phyloP scores from a whole-genome alignment of 1,284 basidiomycete genomes.

The Pseudozyma thailandica region DNA sequence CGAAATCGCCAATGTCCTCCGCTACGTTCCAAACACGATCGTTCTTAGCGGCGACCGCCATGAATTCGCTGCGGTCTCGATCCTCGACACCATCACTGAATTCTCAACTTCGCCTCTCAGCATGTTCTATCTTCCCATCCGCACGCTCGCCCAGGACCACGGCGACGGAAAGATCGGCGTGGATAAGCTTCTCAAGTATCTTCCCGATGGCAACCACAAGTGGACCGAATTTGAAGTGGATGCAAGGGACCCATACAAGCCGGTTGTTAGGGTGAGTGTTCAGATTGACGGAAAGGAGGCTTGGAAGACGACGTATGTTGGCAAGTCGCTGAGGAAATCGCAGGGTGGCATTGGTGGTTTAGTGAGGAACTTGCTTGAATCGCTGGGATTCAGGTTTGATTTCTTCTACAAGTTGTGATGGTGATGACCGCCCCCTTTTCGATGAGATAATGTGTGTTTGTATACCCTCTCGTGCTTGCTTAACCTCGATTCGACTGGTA shows the following conservation, averaged over 20 bases:
- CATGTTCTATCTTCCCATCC: constrained; percentile 70
- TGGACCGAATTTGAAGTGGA: constrained; percentile 79
- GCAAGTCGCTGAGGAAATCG: constrained; percentile 60
- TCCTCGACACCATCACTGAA: constrained; percentile 71
- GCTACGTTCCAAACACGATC: constrained; percentile 78
- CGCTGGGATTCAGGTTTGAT: constrained; percentile 61
- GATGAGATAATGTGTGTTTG: constrained; percentile 10
- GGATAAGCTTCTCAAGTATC: constrained; percentile 76
- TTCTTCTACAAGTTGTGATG: constrained; percentile 41
- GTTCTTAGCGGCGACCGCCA: constrained; percentile 76
- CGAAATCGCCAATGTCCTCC: constrained; percentile 59
- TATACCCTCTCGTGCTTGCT: constrained; percentile 9
- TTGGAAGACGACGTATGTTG: constrained; percentile 71
- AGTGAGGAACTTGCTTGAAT: constrained; percentile 64
- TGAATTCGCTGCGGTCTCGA: constrained; percentile 76
- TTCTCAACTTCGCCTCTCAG: constrained; percentile 76
- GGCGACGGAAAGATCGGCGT: constrained; percentile 71
- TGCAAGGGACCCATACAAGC: constrained; percentile 73
- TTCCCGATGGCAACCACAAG: constrained; percentile 69
- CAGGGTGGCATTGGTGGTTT: constrained; percentile 61
- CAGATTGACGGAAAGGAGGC: constrained; percentile 76
- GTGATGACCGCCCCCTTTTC: too few species aligned
- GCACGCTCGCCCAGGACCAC: constrained; percentile 68
- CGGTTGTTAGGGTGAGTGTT: constrained; percentile 71
- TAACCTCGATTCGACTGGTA: not conserved